Conservation (phyloP, 805 yeast species). For the Lipomyces chichibuensis region DNA sequence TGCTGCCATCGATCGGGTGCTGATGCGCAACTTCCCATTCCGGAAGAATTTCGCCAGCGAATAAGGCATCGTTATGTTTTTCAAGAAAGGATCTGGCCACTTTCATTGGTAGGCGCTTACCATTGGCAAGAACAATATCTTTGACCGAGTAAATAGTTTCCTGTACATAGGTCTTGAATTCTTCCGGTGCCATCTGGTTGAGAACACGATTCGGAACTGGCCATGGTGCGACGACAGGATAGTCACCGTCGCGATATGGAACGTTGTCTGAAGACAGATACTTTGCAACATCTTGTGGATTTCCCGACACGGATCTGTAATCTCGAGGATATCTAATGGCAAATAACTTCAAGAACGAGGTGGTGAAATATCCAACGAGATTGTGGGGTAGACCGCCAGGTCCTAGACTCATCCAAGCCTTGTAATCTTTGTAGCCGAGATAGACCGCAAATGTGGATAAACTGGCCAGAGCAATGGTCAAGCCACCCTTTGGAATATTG, state of each 20-base stretch:
- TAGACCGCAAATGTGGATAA: background rate
- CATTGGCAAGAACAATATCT: background rate
- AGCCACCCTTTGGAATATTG: background rate
- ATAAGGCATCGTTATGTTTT: background rate
- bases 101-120: background rate
- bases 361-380: background rate
- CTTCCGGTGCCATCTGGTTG: background rate
- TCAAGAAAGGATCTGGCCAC: background rate
- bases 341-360: background rate
- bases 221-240: background rate
- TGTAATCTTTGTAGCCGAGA: background rate
- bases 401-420: background rate
- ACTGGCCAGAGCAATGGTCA: slow-evolving; percentile 1
- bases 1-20: background rate
- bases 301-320: background rate
- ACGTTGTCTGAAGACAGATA: background rate
- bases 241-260: background rate
- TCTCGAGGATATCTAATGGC: background rate
- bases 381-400: background rate
- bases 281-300: background rate
- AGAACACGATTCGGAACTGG: background rate
- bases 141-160: background rate
- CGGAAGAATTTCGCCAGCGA: background rate
- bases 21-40: background rate
- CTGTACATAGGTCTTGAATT: background rate